These are phyloP conservation scores for Antrodiella citrinella DNA, from an alignment of 768 basidiomycete genomes.

Conservation along the genomic window DNA sequence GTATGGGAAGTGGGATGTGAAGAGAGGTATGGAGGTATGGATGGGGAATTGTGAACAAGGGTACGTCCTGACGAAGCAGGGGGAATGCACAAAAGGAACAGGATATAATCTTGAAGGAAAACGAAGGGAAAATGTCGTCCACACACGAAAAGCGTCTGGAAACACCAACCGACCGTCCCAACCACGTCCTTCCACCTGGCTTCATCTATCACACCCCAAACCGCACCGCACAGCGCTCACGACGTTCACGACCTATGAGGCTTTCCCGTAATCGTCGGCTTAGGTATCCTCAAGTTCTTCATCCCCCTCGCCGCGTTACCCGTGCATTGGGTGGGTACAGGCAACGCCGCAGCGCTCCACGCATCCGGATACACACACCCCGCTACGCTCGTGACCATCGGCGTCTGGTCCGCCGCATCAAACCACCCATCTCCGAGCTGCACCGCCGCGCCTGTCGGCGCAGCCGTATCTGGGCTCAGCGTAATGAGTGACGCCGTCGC, in stretches of 20 bases:
- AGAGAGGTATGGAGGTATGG: too few species aligned
- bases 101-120: too few species aligned
- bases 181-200: too few species aligned
- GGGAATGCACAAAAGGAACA: too few species aligned
- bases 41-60: too few species aligned
- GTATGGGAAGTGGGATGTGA: too few species aligned
- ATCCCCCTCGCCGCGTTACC: constrained; percentile 26
- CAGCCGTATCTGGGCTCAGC: constrained; percentile 40
- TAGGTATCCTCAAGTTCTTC: not conserved
- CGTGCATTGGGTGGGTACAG: constrained; percentile 11
- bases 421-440: constrained; percentile 39
- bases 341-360: constrained; percentile 41
- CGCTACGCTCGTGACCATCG: constrained; percentile 46
- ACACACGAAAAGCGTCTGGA: too few species aligned
- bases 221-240: constrained; percentile 1
- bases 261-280: not conserved
- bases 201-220: not conserved
- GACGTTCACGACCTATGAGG: not conserved
- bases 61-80: too few species aligned
- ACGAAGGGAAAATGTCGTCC: too few species aligned
- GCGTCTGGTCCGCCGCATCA: constrained; percentile 35
- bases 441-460: constrained; percentile 30
- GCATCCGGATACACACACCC: constrained; percentile 59
- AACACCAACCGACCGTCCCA: too few species aligned
- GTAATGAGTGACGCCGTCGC: constrained; percentile 47